Evolutionary conservation across 2,329 filamentous ascomycete genomes (phyloP), one percentile per base, ranked within the genome.

Genomic region (Paecilomyces sp.): DNA sequence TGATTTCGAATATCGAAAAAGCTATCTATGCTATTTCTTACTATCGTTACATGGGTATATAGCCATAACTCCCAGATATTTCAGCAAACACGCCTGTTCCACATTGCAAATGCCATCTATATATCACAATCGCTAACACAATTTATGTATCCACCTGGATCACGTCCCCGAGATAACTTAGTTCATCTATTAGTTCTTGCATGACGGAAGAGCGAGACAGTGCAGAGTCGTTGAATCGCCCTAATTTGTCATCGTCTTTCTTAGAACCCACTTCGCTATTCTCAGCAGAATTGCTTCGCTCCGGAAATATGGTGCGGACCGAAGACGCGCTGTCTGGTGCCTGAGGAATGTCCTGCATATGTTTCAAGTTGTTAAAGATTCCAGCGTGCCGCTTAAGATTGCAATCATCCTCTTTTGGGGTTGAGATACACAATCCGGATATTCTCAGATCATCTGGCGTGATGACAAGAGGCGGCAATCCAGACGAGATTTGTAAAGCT

Each of bases 151-250:
- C 72, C 60, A 68, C 69, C 58, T 74, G 71, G 34, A 83, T 82
- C 60, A 80, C 72, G 57, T 75, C 74, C 25, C 79, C 78, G 50
- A 83, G 68, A 66, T 83, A 83, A 58, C 79, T 79, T 68, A 83
- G 69, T 62, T 83, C 80, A 62, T 79, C 76, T 65, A 83, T 73
- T 60, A 83, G 68, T 63, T 80, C 76, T 62, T 78, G 75, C 71
- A 83, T 78, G 18, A 74, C 74, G 36, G 67, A 72, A 54, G 67
- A 68, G 60, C 73, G 72, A 15, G 41, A 47, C 18, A 47, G 9
- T 8, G 41, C 41, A 15, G 41, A n/a, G n/a, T 47, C 41, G 18
- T 22, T 47, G 41, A 47, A 47, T 47, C n/a, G n/a, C 6, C 41
- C 41, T 6, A 22, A 47, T 6, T 8, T 12, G 22, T 30, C 7